These are phyloP conservation scores for Alectoria sarmentosa DNA, from an alignment of 495 filamentous ascomycete species.

Conservation along the genomic window DNA sequence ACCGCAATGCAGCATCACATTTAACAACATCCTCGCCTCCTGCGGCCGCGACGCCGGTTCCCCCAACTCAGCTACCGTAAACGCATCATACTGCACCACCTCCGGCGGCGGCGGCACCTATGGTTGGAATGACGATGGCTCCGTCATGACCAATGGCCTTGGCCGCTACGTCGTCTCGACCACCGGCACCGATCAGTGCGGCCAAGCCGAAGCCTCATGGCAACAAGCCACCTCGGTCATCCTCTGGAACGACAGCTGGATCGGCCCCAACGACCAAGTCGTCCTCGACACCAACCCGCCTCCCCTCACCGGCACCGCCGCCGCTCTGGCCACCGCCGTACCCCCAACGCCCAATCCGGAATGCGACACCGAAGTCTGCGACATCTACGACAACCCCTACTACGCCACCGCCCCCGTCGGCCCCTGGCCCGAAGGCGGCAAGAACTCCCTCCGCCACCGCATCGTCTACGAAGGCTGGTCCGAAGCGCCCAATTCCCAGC, in stretches of 20 bases:
- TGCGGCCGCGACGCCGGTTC: constrained; percentile 16
- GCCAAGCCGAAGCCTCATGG: constrained; percentile 14
- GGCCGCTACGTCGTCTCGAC: constrained; percentile 15
- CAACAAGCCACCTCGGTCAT: constrained; percentile 3
- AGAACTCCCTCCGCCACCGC: constrained; percentile 9
- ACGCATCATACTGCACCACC: constrained; percentile 18
- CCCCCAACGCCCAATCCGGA: constrained; percentile 4
- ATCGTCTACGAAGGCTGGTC: constrained; percentile 8
- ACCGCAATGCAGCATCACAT: not conserved
- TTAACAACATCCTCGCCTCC: not conserved
- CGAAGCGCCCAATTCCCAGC: not conserved
- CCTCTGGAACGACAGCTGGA: constrained; percentile 8
- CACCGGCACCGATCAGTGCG: constrained; percentile 18
- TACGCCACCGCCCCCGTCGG: constrained; percentile 4
- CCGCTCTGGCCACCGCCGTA: not conserved
- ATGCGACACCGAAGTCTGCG: constrained; percentile 13
- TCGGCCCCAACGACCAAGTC: constrained; percentile 10
- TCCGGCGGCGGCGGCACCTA: constrained; percentile 18
- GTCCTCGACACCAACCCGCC: constrained; percentile 17
- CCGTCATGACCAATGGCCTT: constrained; percentile 6
- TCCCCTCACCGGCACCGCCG: not conserved
- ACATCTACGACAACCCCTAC: constrained; percentile 18
- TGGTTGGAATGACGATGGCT: constrained; percentile 22
- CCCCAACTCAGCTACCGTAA: not conserved
- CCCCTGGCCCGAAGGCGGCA: constrained; percentile 7